phyloP scores from a whole-genome alignment of 495 filamentous ascomycete genomes.

The Penicillium lagena region DNA sequence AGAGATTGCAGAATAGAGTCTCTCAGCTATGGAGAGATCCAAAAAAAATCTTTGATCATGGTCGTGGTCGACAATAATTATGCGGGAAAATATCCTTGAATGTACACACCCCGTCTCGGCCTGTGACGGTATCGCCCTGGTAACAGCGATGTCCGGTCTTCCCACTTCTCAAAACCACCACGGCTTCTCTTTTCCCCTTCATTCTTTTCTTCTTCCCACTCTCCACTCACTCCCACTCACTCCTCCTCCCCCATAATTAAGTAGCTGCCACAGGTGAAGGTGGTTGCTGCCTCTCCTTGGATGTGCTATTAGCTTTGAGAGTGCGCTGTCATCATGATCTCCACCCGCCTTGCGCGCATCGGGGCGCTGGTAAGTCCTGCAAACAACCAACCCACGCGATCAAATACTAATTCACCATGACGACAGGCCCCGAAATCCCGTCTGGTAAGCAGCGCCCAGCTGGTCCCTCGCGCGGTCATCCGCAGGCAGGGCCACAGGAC shows the following conservation, averaged over 20 bases:
- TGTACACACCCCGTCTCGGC: no score
- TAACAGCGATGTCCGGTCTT: slow-evolving; percentile 43
- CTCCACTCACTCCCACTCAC: slow-evolving; percentile 29
- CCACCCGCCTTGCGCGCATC: slow-evolving; percentile 48
- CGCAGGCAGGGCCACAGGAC: no score
- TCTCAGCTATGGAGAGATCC: no score
- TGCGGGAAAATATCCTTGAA: no score
- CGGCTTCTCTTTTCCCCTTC: slow-evolving; percentile 40
- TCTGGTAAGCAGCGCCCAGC: slow-evolving; percentile 40
- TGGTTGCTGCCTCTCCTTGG: slow-evolving; percentile 32
- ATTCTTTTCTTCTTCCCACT: slow-evolving; percentile 22
- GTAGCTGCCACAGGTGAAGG: slow-evolving; percentile 32
- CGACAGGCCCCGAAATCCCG: slow-evolving; percentile 43
- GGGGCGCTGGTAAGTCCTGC: slow-evolving; percentile 46
- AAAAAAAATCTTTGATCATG: no score
- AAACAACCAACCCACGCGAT: background rate
- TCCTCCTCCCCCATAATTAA: slow-evolving; percentile 7
- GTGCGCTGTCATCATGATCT: slow-evolving; percentile 48
- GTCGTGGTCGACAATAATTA: no score
- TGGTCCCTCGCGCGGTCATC: no score
- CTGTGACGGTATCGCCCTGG: slow-evolving; percentile 20
- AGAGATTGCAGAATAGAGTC: no score
- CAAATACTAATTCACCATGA: slow-evolving; percentile 19
- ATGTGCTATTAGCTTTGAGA: slow-evolving; percentile 24
- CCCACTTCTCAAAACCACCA: slow-evolving; percentile 33